Evolutionary conservation across 2,329 filamentous ascomycete species (phyloP), one percentile per base, ranked within the genome.

Genomic region (Colletotrichum falcatum): DNA sequence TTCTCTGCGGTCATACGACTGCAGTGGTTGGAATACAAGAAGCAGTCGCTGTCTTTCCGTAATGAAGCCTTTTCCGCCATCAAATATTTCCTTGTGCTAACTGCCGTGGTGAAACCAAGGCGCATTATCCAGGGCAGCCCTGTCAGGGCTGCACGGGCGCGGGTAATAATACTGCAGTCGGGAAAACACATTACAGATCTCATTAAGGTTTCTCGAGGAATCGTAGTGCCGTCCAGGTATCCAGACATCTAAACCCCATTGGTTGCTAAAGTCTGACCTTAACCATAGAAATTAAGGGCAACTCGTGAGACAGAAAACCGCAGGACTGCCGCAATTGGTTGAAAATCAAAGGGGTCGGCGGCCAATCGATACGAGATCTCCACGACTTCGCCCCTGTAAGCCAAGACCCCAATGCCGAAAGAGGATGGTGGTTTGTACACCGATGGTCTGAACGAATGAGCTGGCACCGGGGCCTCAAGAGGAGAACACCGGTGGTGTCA

Each of bases 391-490:
- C 28, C 60, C 60, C 60, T 62, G 60, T 48, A 54, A 44, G 60
- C 60, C 60, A 62, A 62, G 60, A 54, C 48, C 33, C 35, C 35
- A 54, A 54, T 54, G 60, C 60, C 48, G 46, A 62, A 62, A 62
- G 37, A 62, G 60, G 60, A 51, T 62, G 60, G 60, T 54, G 60
- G 35, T 62, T 62, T 44, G 60, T 62, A 62, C 60, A 62, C 60
- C 60, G 60, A 62, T 26, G 60, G 48, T 6, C 37, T 18, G 46
- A 23, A 44, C 60, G 48, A 62, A 62, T 62, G 60, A 54, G 30
- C 18, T 33, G 30, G 30, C 30, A 33, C 60, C 11, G 33, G n/a
- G 23, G 5, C n/a, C 23, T 9, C 12, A 5, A 30, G 49, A 53
- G 23, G 60, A 44, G 60, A 62, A 44, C 48, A 3, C 14, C 37